Conservation (phyloP, 768 basidiomycete species). For the Omphalotus guepiniiformis region DNA sequence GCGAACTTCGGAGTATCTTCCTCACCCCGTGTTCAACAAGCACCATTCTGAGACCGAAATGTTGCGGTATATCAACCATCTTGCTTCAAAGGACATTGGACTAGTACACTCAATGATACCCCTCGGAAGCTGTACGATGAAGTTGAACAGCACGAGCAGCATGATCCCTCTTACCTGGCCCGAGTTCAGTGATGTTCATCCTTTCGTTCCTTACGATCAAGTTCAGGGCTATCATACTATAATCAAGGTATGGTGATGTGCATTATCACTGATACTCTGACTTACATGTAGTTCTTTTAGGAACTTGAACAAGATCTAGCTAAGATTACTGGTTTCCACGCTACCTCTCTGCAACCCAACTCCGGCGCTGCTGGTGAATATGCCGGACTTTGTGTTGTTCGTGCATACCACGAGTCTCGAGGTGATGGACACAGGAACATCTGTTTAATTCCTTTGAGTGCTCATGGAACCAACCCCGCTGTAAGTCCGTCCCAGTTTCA, state of each 20-base stretch:
- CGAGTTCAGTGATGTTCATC: slow-evolving; percentile 87
- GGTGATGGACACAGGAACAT: slow-evolving; percentile 84
- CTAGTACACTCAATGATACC: slow-evolving; percentile 97
- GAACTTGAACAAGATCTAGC: slow-evolving; percentile 91
- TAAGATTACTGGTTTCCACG: slow-evolving; percentile 94
- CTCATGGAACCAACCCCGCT: slow-evolving; percentile 98
- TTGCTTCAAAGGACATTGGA: slow-evolving; percentile 92
- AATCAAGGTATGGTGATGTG: slow-evolving; percentile 52
- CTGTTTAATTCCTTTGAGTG: slow-evolving; percentile 91
- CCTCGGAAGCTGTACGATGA: slow-evolving; percentile 95
- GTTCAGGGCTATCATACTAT: slow-evolving; percentile 82
- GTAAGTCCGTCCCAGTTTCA: slow-evolving; percentile 39
- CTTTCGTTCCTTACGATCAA: slow-evolving; percentile 88
- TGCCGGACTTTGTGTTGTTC: slow-evolving; percentile 90
- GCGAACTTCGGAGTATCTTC: slow-evolving; percentile 68
- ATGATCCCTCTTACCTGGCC: slow-evolving; percentile 97
- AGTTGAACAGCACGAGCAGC: slow-evolving; percentile 95
- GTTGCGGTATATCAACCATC: slow-evolving; percentile 92
- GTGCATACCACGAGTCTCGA: slow-evolving; percentile 88
- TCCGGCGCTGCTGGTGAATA: slow-evolving; percentile 99
- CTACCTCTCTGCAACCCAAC: slow-evolving; percentile 97
- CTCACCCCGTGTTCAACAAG: slow-evolving; percentile 91
- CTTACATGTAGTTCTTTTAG: slow-evolving; percentile 28
- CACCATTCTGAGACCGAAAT: slow-evolving; percentile 99
- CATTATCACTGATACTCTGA: not conserved